These are phyloP conservation scores for Macrophomina pseudophaseolina DNA, from an alignment of 2,329 filamentous ascomycete species.

Conservation along the genomic window DNA sequence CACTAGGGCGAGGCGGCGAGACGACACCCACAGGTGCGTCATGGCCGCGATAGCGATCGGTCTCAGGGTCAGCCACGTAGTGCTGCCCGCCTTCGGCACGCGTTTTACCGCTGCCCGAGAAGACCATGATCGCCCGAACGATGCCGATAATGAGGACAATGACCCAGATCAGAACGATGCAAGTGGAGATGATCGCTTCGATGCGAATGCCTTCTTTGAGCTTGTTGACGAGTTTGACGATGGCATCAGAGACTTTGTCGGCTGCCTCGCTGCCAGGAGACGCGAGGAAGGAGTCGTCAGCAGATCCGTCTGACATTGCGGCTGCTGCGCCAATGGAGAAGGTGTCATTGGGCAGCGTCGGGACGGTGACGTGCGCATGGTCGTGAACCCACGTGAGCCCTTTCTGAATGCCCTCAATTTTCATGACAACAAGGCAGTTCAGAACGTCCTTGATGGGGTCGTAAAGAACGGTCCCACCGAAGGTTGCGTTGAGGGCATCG, in stretches of 20 bases:
- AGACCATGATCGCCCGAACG: conserved; percentile 66
- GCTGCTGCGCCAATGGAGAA: conserved; percentile 79
- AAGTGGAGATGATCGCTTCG: conserved; percentile 79
- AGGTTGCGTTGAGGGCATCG: conserved; percentile 73
- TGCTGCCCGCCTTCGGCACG: conserved; percentile 63
- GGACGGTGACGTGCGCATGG: conserved; percentile 81
- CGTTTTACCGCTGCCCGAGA: conserved; percentile 64
- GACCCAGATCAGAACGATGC: conserved; percentile 77
- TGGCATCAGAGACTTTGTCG: conserved; percentile 80
- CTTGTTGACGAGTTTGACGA: conserved; percentile 70
- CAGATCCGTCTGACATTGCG: conserved; percentile 55
- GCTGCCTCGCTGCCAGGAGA: conserved; percentile 73
- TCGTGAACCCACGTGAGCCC: conserved; percentile 94
- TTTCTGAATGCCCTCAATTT: conserved; percentile 81
- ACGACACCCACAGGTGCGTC: conserved; percentile 20
- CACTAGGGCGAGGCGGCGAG: conserved; percentile 22
- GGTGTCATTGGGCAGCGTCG: conserved; percentile 75
- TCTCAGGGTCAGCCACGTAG: conserved; percentile 39
- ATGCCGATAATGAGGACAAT: conserved; percentile 77
- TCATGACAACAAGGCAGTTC: conserved; percentile 85
- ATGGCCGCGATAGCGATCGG: conserved; percentile 25
- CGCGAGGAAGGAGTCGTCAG: conserved; percentile 75
- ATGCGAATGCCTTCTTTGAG: conserved; percentile 71
- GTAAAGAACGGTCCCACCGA: conserved; percentile 81
- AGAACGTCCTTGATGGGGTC: conserved; percentile 79